A percentile compares a stretch with the other conserved stretches of the same genome.
phyloP scores from a whole-genome alignment of 2,329 filamentous ascomycete species.

The Colletotrichum sp. region DNA sequence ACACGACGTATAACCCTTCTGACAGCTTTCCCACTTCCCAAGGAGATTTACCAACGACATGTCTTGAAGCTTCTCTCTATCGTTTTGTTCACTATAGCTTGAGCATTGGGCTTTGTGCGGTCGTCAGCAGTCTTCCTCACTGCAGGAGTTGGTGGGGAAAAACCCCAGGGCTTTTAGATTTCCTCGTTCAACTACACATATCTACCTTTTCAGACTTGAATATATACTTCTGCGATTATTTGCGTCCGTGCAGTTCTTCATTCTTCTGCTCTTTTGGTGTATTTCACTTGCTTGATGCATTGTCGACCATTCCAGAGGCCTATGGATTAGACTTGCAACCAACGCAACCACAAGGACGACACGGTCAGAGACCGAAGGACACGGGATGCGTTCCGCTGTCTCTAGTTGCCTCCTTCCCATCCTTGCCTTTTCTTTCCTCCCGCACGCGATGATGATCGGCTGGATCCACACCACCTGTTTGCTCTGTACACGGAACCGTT shows the following conservation, averaged over 20 bases:
- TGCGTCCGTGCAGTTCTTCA: neutral
- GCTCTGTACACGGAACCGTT: neutral
- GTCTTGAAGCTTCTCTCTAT: neutral
- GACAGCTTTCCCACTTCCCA: neutral
- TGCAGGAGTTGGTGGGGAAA: neutral
- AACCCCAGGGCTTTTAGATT: neutral
- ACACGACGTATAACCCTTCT: conserved; percentile 15
- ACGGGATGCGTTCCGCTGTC: neutral
- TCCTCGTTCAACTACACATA: neutral
- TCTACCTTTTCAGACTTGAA: neutral
- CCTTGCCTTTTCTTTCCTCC: neutral
- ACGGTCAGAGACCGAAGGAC: neutral
- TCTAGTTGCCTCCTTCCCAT: neutral
- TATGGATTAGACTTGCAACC: neutral
- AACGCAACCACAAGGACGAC: neutral
- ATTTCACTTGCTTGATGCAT: neutral
- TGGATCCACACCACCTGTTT: neutral
- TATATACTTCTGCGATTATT: neutral
- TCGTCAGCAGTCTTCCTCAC: neutral
- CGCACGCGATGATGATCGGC: neutral
- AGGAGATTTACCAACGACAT: neutral
- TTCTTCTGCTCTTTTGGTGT: neutral
- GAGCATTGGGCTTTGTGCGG: neutral
- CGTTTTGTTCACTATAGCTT: neutral
- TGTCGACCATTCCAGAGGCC: neutral